Conservation (phyloP, 2,329 filamentous ascomycete species). For the Pseudonectria foliicola region DNA sequence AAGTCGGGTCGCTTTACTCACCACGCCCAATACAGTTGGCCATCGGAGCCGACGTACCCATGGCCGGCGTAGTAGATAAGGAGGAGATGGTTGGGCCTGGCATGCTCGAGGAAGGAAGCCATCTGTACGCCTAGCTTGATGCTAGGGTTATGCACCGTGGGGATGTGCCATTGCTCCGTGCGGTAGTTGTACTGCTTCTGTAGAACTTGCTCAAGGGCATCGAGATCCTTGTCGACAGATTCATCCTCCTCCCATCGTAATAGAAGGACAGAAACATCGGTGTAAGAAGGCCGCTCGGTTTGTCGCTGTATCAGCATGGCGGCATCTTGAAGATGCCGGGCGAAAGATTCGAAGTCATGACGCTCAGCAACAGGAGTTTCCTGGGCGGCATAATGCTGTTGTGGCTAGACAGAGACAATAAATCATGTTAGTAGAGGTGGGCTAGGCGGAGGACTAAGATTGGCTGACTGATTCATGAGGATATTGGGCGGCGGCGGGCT, state of each 20-base stretch:
- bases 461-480: conserved; percentile 29
- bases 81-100: conserved; percentile 50
- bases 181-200: conserved; percentile 54
- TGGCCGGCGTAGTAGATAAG: conserved; percentile 60
- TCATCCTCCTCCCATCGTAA: conserved; percentile 57
- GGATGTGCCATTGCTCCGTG: conserved; percentile 55
- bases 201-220: conserved; percentile 49
- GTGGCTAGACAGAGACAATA: conserved; percentile 15
- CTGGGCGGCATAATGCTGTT: conserved; percentile 30
- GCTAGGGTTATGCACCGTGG: conserved; percentile 50
- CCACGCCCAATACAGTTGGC: conserved; percentile 61
- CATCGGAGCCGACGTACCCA: conserved; percentile 50
- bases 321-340: conserved; percentile 60
- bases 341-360: conserved; percentile 60
- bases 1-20: conserved; percentile 32
- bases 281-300: conserved; percentile 51
- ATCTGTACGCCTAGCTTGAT: conserved; percentile 56
- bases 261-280: conserved; percentile 52
- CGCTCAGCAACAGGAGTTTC: conserved; percentile 39
- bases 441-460: conserved; percentile 10
- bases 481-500: conserved; percentile 21
- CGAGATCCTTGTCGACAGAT: conserved; percentile 45
- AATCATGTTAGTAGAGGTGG: conserved; percentile 13
- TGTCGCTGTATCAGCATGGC: conserved; percentile 61
- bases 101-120: conserved; percentile 51